Evolutionary conservation across 2,329 filamentous ascomycete species (phyloP).

Genomic region (Xylariomycetidae sp.): DNA sequence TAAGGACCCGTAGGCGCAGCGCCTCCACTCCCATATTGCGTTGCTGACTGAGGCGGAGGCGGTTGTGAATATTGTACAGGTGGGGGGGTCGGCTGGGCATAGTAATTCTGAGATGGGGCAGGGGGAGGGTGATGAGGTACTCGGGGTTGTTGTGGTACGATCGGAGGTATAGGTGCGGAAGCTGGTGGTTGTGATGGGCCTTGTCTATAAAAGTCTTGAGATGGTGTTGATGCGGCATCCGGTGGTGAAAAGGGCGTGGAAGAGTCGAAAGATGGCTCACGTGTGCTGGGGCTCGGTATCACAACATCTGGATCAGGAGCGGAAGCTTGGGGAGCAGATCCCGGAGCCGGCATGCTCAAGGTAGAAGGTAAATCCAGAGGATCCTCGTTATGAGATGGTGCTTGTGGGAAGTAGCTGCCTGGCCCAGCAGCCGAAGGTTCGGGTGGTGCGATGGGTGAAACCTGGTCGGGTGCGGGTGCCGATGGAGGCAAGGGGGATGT

Average conservation of each 20-base stretch:
- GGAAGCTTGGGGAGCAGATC: constrained; percentile 17
- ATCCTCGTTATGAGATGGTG: constrained; percentile 11
- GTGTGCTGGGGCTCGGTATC: constrained; percentile 20
- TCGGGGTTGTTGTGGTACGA: constrained; percentile 14
- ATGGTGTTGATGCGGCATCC: constrained; percentile 23
- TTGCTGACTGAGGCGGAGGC: constrained; percentile 10
- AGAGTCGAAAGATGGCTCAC: constrained; percentile 19
- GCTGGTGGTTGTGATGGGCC: constrained; percentile 24
- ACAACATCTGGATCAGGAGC: too few relatives aligned
- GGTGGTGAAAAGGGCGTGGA: constrained; percentile 27
- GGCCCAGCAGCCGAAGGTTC: constrained; percentile 21
- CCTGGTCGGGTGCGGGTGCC: constrained; percentile 23
- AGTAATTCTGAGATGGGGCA: constrained; percentile 17
- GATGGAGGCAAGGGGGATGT: constrained; percentile 26
- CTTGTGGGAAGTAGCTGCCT: constrained; percentile 23
- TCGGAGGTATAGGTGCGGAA: constrained; percentile 18
- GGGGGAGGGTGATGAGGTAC: constrained; percentile 21
- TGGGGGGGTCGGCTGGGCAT: constrained; percentile 16
- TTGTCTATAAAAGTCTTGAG: constrained; percentile 32
- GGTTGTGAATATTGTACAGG: constrained; percentile 16
- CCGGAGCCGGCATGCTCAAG: constrained; percentile 23
- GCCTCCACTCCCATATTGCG: constrained; percentile 19
- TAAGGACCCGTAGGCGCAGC: constrained; percentile 32
- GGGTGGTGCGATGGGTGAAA: constrained; percentile 27
- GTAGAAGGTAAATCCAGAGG: constrained; percentile 25